Evolutionary conservation across 2,329 filamentous ascomycete species (phyloP), one percentile per base, ranked within the genome.

Genomic region (Exophiala oligosperma): DNA sequence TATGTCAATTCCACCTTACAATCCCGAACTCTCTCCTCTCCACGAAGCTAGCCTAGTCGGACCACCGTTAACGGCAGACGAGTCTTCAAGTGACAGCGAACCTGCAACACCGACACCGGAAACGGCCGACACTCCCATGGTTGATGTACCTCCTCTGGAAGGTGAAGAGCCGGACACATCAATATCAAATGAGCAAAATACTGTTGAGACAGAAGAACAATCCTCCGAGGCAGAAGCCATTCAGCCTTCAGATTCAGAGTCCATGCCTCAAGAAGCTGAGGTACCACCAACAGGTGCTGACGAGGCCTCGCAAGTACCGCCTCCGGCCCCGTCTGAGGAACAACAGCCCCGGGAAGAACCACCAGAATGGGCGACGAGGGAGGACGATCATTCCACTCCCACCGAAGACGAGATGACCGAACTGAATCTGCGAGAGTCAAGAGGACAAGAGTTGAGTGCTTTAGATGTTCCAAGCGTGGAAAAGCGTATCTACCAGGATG

Each of bases 391-490:
- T 5, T 81, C 81, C 0, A 68, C 71, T 2, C 83, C 84, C 5
- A 79, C 81, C 56, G 81, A 83, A 64, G 78, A 78, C 8, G 84
- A 87, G 72, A 66, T 85, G 64, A 81, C 80, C 64, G 81, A 82
- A 64, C 84, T 86, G 32, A 81, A 79, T 64, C 79, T 81, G 63
- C 84, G 86, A 37, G 78, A 83, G 51, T 71, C 73, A 2, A 71
- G 71, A 3, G 74, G 73, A 50, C 78, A 81, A 54, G 75, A 81
- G 53, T 70, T 73, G 60, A 84, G 78, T 68, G 84, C 83, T n/a
- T 67, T 79, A 47, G 82, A 87, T 62, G 78, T 77, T 76, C 70
- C 65, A 73, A 72, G 58, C 23, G 46, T 47, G 54, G 81, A 86
- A 68, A 77, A 78, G 59, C 76, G 78, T 62, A 80, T 84, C 7